Percentiles rank a stretch among this genome's conserved stretches.
These are phyloP conservation scores for Fomitopsis palustris DNA, from an alignment of 1,284 basidiomycete genomes.

Conservation along the genomic window DNA sequence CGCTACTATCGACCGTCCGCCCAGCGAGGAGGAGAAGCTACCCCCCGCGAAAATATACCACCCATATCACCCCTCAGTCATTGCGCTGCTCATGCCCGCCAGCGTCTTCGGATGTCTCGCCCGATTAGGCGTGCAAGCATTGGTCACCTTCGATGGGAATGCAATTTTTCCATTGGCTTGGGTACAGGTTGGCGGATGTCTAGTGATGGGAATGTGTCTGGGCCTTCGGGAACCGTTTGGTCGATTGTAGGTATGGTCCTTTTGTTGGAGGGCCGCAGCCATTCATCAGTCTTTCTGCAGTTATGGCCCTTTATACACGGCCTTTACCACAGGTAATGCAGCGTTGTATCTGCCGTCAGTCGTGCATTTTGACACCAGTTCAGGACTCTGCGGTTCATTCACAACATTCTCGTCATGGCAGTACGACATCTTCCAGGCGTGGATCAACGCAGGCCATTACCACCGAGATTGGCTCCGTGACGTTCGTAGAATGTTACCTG, in stretches of 20 bases:
- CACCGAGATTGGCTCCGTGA: constrained; percentile 72
- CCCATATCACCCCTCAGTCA: constrained; percentile 60
- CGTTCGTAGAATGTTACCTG: constrained; percentile 45
- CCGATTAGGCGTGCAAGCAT: constrained; percentile 69
- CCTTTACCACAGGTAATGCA: constrained; percentile 75
- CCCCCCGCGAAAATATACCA: constrained; percentile 45
- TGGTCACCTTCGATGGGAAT: constrained; percentile 70
- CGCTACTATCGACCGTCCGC: constrained; percentile 52
- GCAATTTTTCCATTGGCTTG: constrained; percentile 86
- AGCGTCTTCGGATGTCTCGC: constrained; percentile 79
- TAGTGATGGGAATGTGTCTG: constrained; percentile 84
- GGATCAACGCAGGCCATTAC: constrained; percentile 66
- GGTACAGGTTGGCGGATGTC: constrained; percentile 86
- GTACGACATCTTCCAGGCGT: constrained; percentile 82
- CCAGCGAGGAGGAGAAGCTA: constrained; percentile 38
- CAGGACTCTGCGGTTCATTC: constrained; percentile 92
- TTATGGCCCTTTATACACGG: constrained; percentile 86
- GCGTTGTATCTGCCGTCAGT: background rate
- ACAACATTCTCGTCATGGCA: constrained; percentile 99
- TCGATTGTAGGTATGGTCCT: constrained; percentile 59
- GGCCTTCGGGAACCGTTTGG: constrained; percentile 69
- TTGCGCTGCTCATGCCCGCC: constrained; percentile 71
- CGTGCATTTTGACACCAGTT: background rate
- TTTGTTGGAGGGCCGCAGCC: background rate
- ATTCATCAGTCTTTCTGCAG: constrained; percentile 37